A percentile compares a stretch with the other conserved stretches of the same genome.
These are phyloP conservation scores for Gossypium turneri DNA, from an alignment of 345 rosid genomes.

Conservation along the genomic window DNA sequence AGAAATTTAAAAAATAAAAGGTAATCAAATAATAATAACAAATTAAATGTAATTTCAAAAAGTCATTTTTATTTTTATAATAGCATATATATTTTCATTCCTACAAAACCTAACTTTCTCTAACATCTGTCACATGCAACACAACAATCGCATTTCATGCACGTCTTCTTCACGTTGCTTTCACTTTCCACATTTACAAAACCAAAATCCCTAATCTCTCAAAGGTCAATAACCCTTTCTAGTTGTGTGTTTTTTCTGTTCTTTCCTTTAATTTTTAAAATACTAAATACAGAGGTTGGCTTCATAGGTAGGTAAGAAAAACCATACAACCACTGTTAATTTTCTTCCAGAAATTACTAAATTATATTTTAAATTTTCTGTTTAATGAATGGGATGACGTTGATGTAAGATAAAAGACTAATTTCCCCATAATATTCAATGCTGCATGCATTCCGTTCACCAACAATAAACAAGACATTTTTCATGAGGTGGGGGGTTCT, in stretches of 20 bases:
- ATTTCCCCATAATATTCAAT: not conserved
- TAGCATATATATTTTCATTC: not conserved
- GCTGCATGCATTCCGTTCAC: constrained; percentile 36
- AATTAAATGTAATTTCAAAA: no score
- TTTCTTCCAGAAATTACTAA: no score
- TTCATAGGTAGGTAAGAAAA: no score
- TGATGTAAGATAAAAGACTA: not conserved
- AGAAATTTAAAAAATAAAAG: no score
- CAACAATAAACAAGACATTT: constrained; percentile 20
- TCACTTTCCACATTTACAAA: not conserved
- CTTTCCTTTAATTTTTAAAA: not conserved
- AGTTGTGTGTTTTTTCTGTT: not conserved
- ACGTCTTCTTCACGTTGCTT: constrained; percentile 55
- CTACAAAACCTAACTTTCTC: constrained; percentile 3
- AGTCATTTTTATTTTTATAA: no score
- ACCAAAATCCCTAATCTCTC: not conserved
- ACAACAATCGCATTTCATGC: constrained; percentile 43
- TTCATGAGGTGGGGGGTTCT: constrained; percentile 10
- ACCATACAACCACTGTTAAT: no score
- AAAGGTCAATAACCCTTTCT: constrained; percentile 19
- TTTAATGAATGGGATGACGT: constrained; percentile 8
- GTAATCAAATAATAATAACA: no score
- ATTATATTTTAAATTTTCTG: no score
- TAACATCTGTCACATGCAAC: not conserved
- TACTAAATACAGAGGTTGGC: not conserved